Conservation (phyloP, 768 basidiomycete species). For the Tricholoma sp. region DNA sequence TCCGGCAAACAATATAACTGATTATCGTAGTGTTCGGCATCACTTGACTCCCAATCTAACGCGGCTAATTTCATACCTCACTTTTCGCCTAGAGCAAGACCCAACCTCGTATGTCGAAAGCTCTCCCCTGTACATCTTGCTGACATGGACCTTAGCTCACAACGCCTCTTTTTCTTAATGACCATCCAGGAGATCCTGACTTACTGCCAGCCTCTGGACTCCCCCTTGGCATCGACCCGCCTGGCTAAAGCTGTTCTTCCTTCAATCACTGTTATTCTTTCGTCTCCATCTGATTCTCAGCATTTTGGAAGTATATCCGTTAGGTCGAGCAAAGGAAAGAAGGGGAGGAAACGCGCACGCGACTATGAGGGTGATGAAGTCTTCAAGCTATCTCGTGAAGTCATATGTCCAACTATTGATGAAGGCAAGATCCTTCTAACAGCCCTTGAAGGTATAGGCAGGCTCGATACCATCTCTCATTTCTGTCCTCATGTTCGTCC, state of each 20-base stretch:
- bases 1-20: not conserved
- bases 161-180: slow-evolving; percentile 40
- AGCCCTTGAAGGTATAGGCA: slow-evolving; percentile 52
- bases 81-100: slow-evolving; percentile 59
- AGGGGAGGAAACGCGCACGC: slow-evolving; percentile 64
- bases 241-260: slow-evolving; percentile 51
- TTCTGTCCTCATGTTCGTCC: not conserved
- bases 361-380: slow-evolving; percentile 75
- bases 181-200: slow-evolving; percentile 39
- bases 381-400: slow-evolving; percentile 44
- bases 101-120: slow-evolving; percentile 36
- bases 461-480: not conserved
- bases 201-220: slow-evolving; percentile 40
- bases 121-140: not conserved
- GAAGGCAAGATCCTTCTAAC: slow-evolving; percentile 50
- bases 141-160: slow-evolving; percentile 21
- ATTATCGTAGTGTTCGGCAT: slow-evolving; percentile 38
- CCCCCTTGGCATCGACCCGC: slow-evolving; percentile 45
- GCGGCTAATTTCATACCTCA: slow-evolving; percentile 47
- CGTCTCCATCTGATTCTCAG: slow-evolving; percentile 29
- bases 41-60: slow-evolving; percentile 52
- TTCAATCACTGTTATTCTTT: slow-evolving; percentile 42
- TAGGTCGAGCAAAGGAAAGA: slow-evolving; percentile 33
- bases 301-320: slow-evolving; percentile 15
- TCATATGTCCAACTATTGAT: slow-evolving; percentile 42